These are phyloP conservation scores for Fusarium zealandicum DNA, from an alignment of 2,329 filamentous ascomycete species.

Conservation along the genomic window DNA sequence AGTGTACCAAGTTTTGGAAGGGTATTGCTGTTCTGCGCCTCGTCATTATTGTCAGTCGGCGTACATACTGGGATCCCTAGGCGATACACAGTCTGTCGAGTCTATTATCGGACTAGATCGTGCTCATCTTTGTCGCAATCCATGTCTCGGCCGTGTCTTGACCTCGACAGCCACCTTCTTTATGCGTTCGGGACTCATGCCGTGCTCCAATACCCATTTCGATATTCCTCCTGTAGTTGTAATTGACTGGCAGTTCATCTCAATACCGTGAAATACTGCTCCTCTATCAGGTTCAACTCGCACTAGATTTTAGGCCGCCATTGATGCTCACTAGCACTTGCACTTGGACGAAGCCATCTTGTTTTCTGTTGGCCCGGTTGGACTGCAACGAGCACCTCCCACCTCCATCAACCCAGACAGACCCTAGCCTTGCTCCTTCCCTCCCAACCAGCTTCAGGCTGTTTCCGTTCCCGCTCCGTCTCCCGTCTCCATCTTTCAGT, in stretches of 20 bases:
- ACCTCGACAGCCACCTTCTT: background rate
- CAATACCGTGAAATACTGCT: background rate
- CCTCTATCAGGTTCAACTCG: background rate
- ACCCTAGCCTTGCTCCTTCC: slow-evolving; percentile 20
- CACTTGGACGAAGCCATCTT: slow-evolving; percentile 16
- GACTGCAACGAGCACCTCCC: slow-evolving; percentile 18
- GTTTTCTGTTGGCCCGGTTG: slow-evolving; percentile 27
- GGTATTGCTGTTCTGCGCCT: background rate
- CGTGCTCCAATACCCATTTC: background rate
- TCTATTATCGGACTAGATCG: too few relatives aligned
- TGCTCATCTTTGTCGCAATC: background rate
- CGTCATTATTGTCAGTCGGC: too few relatives aligned
- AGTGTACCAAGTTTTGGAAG: slow-evolving; percentile 19
- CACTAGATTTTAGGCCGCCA: slow-evolving; percentile 1
- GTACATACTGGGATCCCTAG: too few relatives aligned
- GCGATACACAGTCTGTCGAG: too few relatives aligned
- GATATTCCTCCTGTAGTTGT: background rate
- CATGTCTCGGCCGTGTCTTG: slow-evolving; percentile 1
- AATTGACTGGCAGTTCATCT: background rate
- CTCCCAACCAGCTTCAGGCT: background rate
- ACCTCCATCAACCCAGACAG: slow-evolving; percentile 19
- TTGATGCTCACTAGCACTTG: slow-evolving; percentile 1
- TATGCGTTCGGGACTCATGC: background rate
- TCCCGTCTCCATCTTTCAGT: slow-evolving; percentile 18
- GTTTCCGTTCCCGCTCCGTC: slow-evolving; percentile 1